A percentile compares a stretch with the other conserved stretches of the same genome.
Evolutionary conservation across 495 filamentous ascomycete species (phyloP).

Genomic region (Penicillium simplicissimum): DNA sequence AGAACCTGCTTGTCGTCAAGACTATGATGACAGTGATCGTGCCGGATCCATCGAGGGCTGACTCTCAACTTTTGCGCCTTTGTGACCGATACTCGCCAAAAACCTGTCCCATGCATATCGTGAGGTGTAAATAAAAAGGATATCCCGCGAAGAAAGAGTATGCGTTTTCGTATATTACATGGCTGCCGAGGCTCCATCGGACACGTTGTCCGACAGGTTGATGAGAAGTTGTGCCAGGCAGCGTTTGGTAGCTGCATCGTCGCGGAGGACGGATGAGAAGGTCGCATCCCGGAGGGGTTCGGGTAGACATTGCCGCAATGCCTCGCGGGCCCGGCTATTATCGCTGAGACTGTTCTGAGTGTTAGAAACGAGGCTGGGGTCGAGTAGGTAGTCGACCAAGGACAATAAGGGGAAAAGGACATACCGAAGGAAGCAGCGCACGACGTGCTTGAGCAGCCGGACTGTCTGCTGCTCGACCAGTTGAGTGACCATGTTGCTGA

Average conservation of each 20-base stretch:
- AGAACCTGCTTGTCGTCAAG: constrained; percentile 24
- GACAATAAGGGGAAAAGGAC: constrained; percentile 23
- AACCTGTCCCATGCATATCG: constrained; percentile 54
- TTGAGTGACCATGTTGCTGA: constrained; percentile 98
- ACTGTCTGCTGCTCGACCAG: constrained; percentile 98
- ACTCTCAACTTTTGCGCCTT: constrained; percentile 44
- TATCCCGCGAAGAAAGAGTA: constrained; percentile 43
- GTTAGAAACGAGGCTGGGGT: constrained; percentile 16
- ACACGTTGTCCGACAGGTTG: constrained; percentile 92
- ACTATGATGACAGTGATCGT: constrained; percentile 15
- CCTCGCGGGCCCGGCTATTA: constrained; percentile 93
- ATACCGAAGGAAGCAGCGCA: constrained; percentile 92
- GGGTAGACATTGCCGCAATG: constrained; percentile 92
- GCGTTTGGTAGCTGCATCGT: constrained; percentile 97
- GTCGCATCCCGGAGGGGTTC: constrained; percentile 96
- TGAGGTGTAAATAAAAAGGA: constrained; percentile 36
- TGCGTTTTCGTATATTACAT: constrained; percentile 50
- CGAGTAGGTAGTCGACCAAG: not conserved
- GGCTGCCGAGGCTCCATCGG: constrained; percentile 56
- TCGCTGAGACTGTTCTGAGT: constrained; percentile 71
- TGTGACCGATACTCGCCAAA: constrained; percentile 49
- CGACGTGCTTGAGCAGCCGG: constrained; percentile 93
- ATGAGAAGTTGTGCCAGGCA: constrained; percentile 96
- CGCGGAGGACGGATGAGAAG: constrained; percentile 92
- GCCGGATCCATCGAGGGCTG: constrained; percentile 18